phyloP scores from a whole-genome alignment of 768 basidiomycete species.

The Leccinum incarnatum region DNA sequence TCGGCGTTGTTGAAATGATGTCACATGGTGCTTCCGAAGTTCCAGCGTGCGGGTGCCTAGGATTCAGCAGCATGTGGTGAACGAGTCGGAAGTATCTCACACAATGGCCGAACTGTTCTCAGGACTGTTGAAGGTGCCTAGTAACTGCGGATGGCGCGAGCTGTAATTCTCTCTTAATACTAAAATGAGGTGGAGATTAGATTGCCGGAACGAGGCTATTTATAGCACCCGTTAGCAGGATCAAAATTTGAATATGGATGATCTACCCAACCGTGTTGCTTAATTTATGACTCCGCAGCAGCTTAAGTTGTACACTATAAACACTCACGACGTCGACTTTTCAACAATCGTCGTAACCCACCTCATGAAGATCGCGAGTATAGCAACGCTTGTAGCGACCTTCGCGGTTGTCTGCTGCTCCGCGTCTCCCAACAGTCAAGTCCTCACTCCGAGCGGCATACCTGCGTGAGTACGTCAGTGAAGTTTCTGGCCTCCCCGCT shows the following conservation, averaged over 20 bases:
- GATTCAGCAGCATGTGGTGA: neutral
- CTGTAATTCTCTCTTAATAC: too few relatives aligned
- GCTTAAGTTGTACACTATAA: neutral
- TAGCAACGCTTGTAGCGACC: slow-evolving; percentile 4
- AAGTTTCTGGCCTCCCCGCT: neutral
- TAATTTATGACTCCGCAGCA: slow-evolving; percentile 21
- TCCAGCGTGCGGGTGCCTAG: neutral
- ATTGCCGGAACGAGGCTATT: neutral
- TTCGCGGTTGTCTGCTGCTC: slow-evolving; percentile 9
- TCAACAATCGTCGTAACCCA: neutral
- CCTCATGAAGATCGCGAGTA: slow-evolving; percentile 15
- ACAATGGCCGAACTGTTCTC: neutral
- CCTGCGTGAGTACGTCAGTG: slow-evolving; percentile 18
- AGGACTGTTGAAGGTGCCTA: neutral
- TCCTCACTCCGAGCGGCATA: slow-evolving; percentile 12
- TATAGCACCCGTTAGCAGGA: neutral
- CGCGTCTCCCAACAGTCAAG: slow-evolving; percentile 5
- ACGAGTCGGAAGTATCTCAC: neutral
- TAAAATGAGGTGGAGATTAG: neutral
- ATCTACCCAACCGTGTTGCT: slow-evolving; percentile 4
- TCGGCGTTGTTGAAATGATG: slow-evolving; percentile 7
- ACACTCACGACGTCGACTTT: neutral
- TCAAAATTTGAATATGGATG: neutral
- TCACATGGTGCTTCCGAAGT: neutral
- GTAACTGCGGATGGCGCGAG: neutral